Conservation (phyloP, 306 rosid species). For the Acacia confusa region DNA sequence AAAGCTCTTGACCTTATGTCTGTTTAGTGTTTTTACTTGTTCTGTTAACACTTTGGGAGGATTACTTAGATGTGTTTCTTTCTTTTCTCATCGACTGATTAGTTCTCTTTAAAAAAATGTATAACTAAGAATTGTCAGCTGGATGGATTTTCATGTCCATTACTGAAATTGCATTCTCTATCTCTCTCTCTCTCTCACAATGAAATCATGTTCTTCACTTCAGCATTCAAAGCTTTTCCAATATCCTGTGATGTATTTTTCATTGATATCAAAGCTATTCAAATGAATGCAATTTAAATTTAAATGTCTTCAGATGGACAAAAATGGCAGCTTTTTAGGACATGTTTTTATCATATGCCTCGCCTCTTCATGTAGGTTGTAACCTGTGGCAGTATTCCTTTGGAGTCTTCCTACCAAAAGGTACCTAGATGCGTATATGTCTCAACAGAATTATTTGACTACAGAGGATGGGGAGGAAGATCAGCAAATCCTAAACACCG, state of each 20-base stretch:
- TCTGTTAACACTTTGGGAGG: too few species aligned
- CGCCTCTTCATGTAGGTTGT: constrained; percentile 71
- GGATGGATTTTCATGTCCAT: background rate
- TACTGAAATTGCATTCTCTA: background rate
- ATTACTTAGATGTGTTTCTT: too few species aligned
- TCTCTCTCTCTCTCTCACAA: background rate
- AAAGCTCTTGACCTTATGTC: too few species aligned
- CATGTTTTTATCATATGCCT: constrained; percentile 12
- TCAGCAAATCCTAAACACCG: constrained; percentile 76
- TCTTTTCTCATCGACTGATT: too few species aligned
- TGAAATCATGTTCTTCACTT: constrained; percentile 6
- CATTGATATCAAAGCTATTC: background rate
- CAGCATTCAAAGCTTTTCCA: constrained; percentile 10
- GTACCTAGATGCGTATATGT: constrained; percentile 82
- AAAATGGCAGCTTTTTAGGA: background rate
- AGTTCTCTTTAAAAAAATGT: too few species aligned
- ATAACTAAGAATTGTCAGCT: too few species aligned
- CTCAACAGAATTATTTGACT: constrained; percentile 81
- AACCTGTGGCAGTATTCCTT: constrained; percentile 96
- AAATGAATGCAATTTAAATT: background rate
- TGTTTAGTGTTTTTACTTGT: too few species aligned
- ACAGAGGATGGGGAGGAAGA: constrained; percentile 80
- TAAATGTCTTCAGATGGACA: background rate
- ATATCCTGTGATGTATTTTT: background rate
- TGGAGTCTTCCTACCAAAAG: constrained; percentile 94